Base-by-base conservation (phyloP, 768 basidiomycete genomes). In the Dentipellis fragilis region DNA sequence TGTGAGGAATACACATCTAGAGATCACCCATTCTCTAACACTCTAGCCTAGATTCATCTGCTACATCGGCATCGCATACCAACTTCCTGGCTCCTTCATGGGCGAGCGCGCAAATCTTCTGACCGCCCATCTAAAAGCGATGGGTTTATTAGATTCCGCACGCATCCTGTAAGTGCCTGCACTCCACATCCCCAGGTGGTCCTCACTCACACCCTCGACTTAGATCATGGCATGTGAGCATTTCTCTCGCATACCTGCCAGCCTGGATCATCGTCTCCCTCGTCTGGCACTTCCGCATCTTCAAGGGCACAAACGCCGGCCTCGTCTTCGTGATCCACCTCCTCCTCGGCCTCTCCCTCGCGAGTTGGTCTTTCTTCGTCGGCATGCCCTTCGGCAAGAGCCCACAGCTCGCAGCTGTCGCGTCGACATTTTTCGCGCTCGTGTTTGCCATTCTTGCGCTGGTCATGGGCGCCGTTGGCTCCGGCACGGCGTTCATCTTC, bases 81-180 rank as follows among this genome's bases (percentile, higher is more conserved):
- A 91, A 59, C 76, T 89, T 2, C 84, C 88, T 11, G 89, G 87
- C 2, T 75, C 83, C 8, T 78, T 86, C 46, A 72, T 82, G 11
- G 75, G 74, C 5, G 89, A 91, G 66, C 75, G 87, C 42, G 82
- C 87, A 0, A 75, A 72, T 53, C 68, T 78, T 14, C 66, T 90
- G 35, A 88, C 89, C 0, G 70, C 79, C 8, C 86, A 90, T 63
- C 80, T 90, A 75, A 84, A 84, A 63, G 86, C 80, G 2, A 90
- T 91, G 89, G 89, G 89, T 8, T 73, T 89, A 12, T 67, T 78
- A 7, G 86, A 89, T 62, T 80, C 80, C 0, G 85, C 87, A 11
- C 75, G 86, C 38, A 78, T 87, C 49, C 57, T 81, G 78, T 80
- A 63, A 14, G 79, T 64, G 10, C n/a, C 45, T 38, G 10, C 36